Conservation (phyloP, 2,329 filamentous ascomycete species). For the Fusarium miscanthi region DNA sequence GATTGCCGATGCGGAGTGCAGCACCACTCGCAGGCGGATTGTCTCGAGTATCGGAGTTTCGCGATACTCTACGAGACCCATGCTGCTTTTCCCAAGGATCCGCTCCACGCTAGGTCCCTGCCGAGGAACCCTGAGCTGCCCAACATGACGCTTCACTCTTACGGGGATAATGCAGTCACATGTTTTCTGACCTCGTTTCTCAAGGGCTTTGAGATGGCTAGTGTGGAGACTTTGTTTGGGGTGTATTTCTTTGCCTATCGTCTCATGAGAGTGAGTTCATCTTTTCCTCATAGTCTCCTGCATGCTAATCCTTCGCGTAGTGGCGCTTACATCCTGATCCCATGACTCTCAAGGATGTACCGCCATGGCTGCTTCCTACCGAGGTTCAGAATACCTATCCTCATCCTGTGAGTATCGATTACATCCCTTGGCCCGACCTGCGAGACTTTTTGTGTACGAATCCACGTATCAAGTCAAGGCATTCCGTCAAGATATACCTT, state of each 20-base stretch:
- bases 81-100: slow-evolving; percentile 37
- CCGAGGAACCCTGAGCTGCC: slow-evolving; percentile 39
- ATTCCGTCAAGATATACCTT: slow-evolving; percentile 41
- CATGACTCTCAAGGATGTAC: slow-evolving; percentile 36
- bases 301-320: slow-evolving; percentile 13
- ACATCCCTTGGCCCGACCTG: slow-evolving; percentile 42
- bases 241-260: slow-evolving; percentile 42
- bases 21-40: slow-evolving; percentile 39
- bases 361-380: slow-evolving; percentile 37
- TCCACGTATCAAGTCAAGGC: slow-evolving; percentile 31
- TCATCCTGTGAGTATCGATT: slow-evolving; percentile 42
- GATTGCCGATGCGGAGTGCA: slow-evolving; percentile 45
- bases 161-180: slow-evolving; percentile 38
- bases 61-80: slow-evolving; percentile 43
- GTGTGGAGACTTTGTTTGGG: slow-evolving; percentile 42
- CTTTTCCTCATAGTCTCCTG: background rate
- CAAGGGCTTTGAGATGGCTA: slow-evolving; percentile 37
- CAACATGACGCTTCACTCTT: slow-evolving; percentile 40
- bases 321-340: slow-evolving; percentile 42
- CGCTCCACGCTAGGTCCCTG: slow-evolving; percentile 30
- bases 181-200: slow-evolving; percentile 39
- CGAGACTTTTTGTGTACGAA: slow-evolving; percentile 39
- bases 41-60: slow-evolving; percentile 41
- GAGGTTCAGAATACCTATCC: slow-evolving; percentile 38
- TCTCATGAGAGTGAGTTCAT: slow-evolving; percentile 34